Evolutionary conservation across 352 stramenopile species (phyloP), one percentile per base, ranked within the genome.

Genomic region (Pythium aquatile): DNA sequence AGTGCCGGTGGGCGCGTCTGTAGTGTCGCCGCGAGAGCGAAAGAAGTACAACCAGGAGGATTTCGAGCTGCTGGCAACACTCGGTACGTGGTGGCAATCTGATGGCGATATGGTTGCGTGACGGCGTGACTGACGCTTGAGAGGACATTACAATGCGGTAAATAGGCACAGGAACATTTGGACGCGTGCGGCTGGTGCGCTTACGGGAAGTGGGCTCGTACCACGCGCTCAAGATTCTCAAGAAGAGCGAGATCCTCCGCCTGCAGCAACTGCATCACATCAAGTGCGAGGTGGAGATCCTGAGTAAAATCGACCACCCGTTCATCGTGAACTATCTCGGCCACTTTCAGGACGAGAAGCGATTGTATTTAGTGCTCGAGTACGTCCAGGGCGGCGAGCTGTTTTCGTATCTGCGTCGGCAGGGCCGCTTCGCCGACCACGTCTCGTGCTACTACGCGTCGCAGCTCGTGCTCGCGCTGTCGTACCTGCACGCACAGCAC

Each of bases 311-410:
- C 63, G 78, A 98, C 60, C 97, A 99, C 78, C 96, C 97, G 40
- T 99, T 99, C 75, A 97, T 99, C 63, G 85, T 99, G 96, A 98
- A 71, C 84, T 99, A 37, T 79, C 97, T 57, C 85, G 93, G 64
- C 99, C 97, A 47, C 1, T 99, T 97, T 72, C 87, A 98, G 72
- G 97, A 99, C 65, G 70, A 89, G 56, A 89, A 98, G 67, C 86
- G 97, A 69, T 78, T 99, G 42, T 99, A 98, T 78, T 99, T 99
- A 95, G 81, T 99, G 29, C 94, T 99, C 55, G 96, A 99, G 70
- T 85, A 99, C 26, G 91, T 99, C 5, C 96, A 99, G 63, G 97
- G 97, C 44, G 97, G 97, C 46, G 97, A 99, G 63, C 79, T 99
- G 13, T 90, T 86, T 59, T 83, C 89, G 55, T 96, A 98, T 55